Evolutionary conservation across 257 asterid species (phyloP).

Genomic region (Schizonepeta tenuifolia): DNA sequence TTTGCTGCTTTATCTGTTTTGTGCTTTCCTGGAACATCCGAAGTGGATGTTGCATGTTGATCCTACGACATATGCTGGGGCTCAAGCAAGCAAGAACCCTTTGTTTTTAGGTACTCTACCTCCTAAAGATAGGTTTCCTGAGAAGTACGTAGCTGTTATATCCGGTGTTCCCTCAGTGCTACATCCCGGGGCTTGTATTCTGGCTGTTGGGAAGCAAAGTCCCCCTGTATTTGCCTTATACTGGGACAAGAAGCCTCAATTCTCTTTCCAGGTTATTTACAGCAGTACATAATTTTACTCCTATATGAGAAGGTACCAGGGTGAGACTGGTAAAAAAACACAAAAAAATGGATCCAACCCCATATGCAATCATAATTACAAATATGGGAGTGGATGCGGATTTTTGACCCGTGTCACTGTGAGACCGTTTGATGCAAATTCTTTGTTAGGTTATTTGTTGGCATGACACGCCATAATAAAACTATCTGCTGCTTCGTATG

Average conservation of each 20-base stretch:
- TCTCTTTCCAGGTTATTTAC: slow-evolving; percentile 86
- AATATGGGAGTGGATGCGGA: no score
- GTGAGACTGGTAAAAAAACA: no score
- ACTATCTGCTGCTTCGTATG: neutral
- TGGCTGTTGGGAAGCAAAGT: slow-evolving; percentile 89
- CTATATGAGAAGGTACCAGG: no score
- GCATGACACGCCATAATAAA: slow-evolving; percentile 8
- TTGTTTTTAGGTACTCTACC: slow-evolving; percentile 90
- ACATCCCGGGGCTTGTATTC: slow-evolving; percentile 93
- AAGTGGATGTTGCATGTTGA: slow-evolving; percentile 98
- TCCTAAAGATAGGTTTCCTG: slow-evolving; percentile 92
- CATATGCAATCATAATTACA: no score
- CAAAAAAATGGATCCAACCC: no score
- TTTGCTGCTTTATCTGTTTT: slow-evolving; percentile 84
- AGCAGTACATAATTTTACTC: neutral
- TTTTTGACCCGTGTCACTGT: no score
- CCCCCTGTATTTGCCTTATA: slow-evolving; percentile 81
- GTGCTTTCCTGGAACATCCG: slow-evolving; percentile 93
- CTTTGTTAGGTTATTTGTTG: neutral
- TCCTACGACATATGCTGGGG: slow-evolving; percentile 76
- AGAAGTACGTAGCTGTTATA: slow-evolving; percentile 77
- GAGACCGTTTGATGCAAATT: no score
- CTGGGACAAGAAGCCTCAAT: slow-evolving; percentile 95
- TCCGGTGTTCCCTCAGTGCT: slow-evolving; percentile 84
- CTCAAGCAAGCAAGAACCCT: slow-evolving; percentile 89